Percentiles rank a stretch among this genome's conserved stretches.
phyloP scores from a whole-genome alignment of 2,329 filamentous ascomycete species.

The Paraphoma sp. region DNA sequence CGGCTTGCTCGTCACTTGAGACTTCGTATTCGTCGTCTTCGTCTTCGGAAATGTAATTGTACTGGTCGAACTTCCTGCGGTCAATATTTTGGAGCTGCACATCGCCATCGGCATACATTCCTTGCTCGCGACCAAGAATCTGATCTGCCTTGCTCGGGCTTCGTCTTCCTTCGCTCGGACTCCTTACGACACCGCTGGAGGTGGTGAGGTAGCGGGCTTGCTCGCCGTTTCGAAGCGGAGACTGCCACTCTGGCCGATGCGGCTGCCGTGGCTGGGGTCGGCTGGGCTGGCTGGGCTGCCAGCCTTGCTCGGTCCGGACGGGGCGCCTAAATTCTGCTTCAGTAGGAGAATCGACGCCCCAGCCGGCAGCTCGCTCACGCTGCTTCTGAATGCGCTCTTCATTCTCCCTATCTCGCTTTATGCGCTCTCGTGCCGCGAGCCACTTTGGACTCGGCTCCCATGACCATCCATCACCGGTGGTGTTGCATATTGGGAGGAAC shows the following conservation, averaged over 20 bases:
- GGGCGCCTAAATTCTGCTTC: constrained; percentile 44
- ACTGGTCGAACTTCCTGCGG: constrained; percentile 42
- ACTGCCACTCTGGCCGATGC: constrained; percentile 41
- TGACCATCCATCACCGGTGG: constrained; percentile 88
- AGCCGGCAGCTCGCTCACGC: constrained; percentile 71
- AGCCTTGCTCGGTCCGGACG: constrained; percentile 34
- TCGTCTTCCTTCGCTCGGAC: constrained; percentile 42
- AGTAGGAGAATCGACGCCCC: constrained; percentile 60
- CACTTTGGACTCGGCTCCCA: constrained; percentile 89
- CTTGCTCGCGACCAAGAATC: constrained; percentile 48
- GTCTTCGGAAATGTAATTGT: constrained; percentile 45
- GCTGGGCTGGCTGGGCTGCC: constrained; percentile 35
- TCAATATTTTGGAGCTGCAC: constrained; percentile 53
- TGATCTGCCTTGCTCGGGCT: constrained; percentile 50
- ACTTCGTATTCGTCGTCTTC: constrained; percentile 48
- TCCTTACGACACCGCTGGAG: constrained; percentile 38
- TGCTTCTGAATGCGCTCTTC: constrained; percentile 61
- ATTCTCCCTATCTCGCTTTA: constrained; percentile 53
- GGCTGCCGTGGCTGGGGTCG: constrained; percentile 35
- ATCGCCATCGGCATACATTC: constrained; percentile 45
- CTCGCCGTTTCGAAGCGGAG: constrained; percentile 29
- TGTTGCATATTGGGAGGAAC: constrained; percentile 82
- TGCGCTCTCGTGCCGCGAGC: constrained; percentile 71
- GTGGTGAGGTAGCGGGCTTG: constrained; percentile 45
- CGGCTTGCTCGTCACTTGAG: constrained; percentile 40